A percentile compares a stretch with the other conserved stretches of the same genome.
These are phyloP conservation scores for Pythium apleroticum DNA, from an alignment of 352 stramenopile genomes.

Conservation along the genomic window DNA sequence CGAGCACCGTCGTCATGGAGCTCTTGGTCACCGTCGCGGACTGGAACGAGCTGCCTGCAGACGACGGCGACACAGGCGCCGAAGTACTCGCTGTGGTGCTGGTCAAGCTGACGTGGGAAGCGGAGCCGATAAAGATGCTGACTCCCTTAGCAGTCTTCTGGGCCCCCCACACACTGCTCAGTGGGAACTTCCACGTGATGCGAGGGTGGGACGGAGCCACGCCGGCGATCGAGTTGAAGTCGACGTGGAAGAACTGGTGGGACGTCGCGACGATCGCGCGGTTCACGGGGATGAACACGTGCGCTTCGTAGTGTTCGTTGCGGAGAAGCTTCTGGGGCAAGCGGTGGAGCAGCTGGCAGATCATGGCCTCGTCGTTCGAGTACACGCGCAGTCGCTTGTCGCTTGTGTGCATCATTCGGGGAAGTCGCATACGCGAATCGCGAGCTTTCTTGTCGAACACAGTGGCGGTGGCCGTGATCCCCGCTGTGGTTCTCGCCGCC, in stretches of 20 bases:
- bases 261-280: constrained; percentile 76
- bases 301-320: constrained; percentile 78
- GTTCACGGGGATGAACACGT: constrained; percentile 65
- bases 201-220: constrained; percentile 32
- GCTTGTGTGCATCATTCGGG: constrained; percentile 73
- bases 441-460: constrained; percentile 79
- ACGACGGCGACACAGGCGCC: constrained; percentile 8
- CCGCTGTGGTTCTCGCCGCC: constrained; percentile 70
- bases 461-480: constrained; percentile 83
- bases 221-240: constrained; percentile 36
- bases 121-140: constrained; percentile 44
- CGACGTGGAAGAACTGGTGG: constrained; percentile 65
- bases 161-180: constrained; percentile 45
- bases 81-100: constrained; percentile 16
- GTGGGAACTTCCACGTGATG: constrained; percentile 48
- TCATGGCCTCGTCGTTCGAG: constrained; percentile 65
- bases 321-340: constrained; percentile 56
- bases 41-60: neutral
- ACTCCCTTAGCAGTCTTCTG: constrained; percentile 46
- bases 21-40: constrained; percentile 38
- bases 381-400: constrained; percentile 82
- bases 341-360: constrained; percentile 58
- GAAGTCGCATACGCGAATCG: constrained; percentile 61
- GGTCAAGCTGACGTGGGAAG: constrained; percentile 35
- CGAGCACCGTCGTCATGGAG: constrained; percentile 49